Evolutionary conservation across 495 filamentous ascomycete genomes (phyloP).

Genomic region (Penicillium chermesinum): DNA sequence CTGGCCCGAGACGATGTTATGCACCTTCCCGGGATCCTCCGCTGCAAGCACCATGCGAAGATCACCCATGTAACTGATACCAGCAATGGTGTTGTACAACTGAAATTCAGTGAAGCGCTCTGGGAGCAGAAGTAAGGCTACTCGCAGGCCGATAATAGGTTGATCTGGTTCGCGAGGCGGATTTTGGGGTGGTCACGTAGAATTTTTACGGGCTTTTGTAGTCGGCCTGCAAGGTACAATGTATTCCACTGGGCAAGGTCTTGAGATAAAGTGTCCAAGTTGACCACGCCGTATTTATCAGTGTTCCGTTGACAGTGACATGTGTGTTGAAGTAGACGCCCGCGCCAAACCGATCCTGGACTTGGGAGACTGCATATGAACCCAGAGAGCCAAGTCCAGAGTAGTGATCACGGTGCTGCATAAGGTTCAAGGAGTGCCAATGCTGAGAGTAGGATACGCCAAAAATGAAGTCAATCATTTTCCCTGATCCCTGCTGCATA

Average conservation of each 20-base stretch:
- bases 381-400: conserved; percentile 79
- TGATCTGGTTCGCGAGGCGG: conserved; percentile 89
- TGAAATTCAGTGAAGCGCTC: conserved; percentile 79
- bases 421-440: conserved; percentile 90
- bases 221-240: conserved; percentile 84
- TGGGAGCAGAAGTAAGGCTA: conserved; percentile 80
- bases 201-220: conserved; percentile 98
- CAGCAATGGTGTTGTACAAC: conserved; percentile 82
- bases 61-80: conserved; percentile 90
- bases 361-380: conserved; percentile 71
- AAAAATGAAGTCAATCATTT: conserved; percentile 99
- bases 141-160: conserved; percentile 87
- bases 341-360: conserved; percentile 85
- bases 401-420: conserved; percentile 88
- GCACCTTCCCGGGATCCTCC: conserved; percentile 89
- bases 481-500: conserved; percentile 77
- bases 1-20: conserved; percentile 88
- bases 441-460: conserved; percentile 93
- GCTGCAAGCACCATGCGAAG: conserved; percentile 83
- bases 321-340: conserved; percentile 98
- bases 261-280: conserved; percentile 75
- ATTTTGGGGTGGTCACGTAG: conserved; percentile 88
- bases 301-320: conserved; percentile 87
- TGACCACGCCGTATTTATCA: conserved; percentile 99
- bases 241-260: conserved; percentile 89